phyloP scores from a whole-genome alignment of 306 rosid species.

The Sicyos baderoa region DNA sequence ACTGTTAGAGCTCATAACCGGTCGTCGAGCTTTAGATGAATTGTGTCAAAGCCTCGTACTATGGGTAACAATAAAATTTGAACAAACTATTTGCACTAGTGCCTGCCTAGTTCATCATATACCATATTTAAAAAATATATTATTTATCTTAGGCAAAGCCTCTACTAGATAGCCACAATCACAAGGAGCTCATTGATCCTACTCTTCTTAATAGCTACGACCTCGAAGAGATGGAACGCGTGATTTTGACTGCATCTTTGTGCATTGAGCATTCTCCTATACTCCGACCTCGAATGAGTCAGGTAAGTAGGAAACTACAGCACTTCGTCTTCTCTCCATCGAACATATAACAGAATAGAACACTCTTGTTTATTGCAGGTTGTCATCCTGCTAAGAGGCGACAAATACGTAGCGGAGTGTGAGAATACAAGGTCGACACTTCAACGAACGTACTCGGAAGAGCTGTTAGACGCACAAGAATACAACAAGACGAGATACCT shows the following conservation, averaged over 20 bases:
- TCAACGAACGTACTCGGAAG: conserved; percentile 74
- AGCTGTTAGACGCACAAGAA: conserved; percentile 62
- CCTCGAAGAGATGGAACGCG: conserved; percentile 38
- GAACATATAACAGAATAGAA: background rate
- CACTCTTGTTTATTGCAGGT: conserved; percentile 29
- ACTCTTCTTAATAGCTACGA: conserved; percentile 43
- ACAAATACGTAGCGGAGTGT: conserved; percentile 24
- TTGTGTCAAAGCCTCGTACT: conserved; percentile 48
- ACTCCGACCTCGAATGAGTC: conserved; percentile 70
- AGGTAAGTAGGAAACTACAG: conserved; percentile 38
- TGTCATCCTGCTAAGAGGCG: conserved; percentile 52
- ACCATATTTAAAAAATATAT: background rate
- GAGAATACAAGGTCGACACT: conserved; percentile 22
- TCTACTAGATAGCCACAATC: conserved; percentile 36
- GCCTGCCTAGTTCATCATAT: conserved; percentile 6
- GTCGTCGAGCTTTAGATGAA: conserved; percentile 62
- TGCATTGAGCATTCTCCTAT: conserved; percentile 66
- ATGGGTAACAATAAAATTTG: conserved; percentile 44
- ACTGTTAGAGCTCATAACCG: conserved; percentile 68
- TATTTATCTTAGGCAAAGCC: conserved; percentile 57
- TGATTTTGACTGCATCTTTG: conserved; percentile 65
- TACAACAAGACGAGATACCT: conserved; percentile 74
- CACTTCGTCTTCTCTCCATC: background rate
- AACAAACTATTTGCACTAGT: background rate
- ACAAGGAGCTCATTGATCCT: conserved; percentile 58